phyloP scores from a whole-genome alignment of 371 early-diverging fungal species.

The Batkoa obscura region DNA sequence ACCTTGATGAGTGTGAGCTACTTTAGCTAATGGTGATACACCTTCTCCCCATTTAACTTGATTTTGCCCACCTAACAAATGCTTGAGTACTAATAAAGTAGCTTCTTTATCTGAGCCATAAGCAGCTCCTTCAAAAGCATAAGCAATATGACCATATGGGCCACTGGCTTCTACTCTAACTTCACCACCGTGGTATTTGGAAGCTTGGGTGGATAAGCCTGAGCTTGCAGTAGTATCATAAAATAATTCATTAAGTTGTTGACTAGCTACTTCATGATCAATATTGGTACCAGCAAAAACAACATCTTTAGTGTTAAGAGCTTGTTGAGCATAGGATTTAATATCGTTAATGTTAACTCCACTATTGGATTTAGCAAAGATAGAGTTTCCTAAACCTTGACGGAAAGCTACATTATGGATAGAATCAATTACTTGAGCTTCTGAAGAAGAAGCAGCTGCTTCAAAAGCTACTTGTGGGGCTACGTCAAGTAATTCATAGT shows the following conservation, averaged over 20 bases:
- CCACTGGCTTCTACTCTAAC: slow-evolving; percentile 40
- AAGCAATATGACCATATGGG: slow-evolving; percentile 14
- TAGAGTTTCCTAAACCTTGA: slow-evolving; percentile 82
- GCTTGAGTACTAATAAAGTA: slow-evolving; percentile 54
- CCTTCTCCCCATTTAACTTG: slow-evolving; percentile 57
- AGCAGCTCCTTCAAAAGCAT: slow-evolving; percentile 64
- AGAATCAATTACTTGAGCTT: slow-evolving; percentile 54
- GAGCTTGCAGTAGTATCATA: slow-evolving; percentile 21
- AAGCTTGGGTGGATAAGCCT: slow-evolving; percentile 15
- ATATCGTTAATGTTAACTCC: slow-evolving; percentile 38
- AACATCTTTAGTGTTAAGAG: slow-evolving; percentile 49
- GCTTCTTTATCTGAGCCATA: slow-evolving; percentile 50
- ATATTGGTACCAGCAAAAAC: slow-evolving; percentile 78
- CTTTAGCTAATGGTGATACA: slow-evolving; percentile 44
- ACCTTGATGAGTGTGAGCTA: slow-evolving; percentile 33
- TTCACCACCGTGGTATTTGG: slow-evolving; percentile 75
- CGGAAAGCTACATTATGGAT: slow-evolving; percentile 86
- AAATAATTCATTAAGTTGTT: slow-evolving; percentile 14
- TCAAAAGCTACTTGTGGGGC: slow-evolving; percentile 44
- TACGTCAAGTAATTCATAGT: slow-evolving; percentile 71
- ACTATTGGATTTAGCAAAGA: slow-evolving; percentile 49
- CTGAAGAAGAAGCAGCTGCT: slow-evolving; percentile 37
- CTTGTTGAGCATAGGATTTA: slow-evolving; percentile 44
- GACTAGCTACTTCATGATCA: slow-evolving; percentile 39
- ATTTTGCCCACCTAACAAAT: slow-evolving; percentile 58